Evolutionary conservation across 2,329 filamentous ascomycete genomes (phyloP), one percentile per base, ranked within the genome.

Genomic region (Ophiostoma australiae): DNA sequence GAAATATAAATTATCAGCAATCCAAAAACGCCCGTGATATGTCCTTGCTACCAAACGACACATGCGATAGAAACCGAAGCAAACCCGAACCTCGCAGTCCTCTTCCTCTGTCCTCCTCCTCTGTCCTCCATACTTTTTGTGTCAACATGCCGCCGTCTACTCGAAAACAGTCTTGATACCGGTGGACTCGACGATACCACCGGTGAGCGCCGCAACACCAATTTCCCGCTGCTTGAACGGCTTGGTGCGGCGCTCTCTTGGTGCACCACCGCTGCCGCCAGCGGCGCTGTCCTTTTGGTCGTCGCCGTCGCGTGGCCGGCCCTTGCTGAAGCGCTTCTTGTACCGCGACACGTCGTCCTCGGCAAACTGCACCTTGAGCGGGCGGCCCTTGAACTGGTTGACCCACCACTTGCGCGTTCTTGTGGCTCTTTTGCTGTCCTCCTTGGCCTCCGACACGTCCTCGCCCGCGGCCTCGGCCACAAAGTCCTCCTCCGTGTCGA

Each of bases 251-350:
- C 23, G 72, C 66, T 61, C 71, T 31, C 70, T 55, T 76, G 70
- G 44, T 52, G 68, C 17, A 4, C 31, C 33, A 6, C 77, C 74
- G 37, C 70, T 72, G 39, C 73, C 76, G 35, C 72, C 69, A 58
- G 33, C 41, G 63, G 55, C 23, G 7, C n/a, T 55, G 37, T n/a
- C 37, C n/a, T 55, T 35, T 37, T 27, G 69, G n/a, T 68, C 73
- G 41, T 74, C 76, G 75, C 81, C 68, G 73, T 80, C 82, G 27
- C 82, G 84, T 84, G 68, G 84, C 84, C 68, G 86, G 58, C 90
- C 90, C 79, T 94, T 94, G 74, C 92, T 91, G 77, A 91, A 98
- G 1, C 95, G 88, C 84, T 98, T 99, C 83, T 94, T 94, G 81
- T 99, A 99, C 72, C 95, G 84, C 44, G 88, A 88, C 75, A 92